Conservation (phyloP, 2,329 filamentous ascomycete genomes). For the Colletotrichum phormii region DNA sequence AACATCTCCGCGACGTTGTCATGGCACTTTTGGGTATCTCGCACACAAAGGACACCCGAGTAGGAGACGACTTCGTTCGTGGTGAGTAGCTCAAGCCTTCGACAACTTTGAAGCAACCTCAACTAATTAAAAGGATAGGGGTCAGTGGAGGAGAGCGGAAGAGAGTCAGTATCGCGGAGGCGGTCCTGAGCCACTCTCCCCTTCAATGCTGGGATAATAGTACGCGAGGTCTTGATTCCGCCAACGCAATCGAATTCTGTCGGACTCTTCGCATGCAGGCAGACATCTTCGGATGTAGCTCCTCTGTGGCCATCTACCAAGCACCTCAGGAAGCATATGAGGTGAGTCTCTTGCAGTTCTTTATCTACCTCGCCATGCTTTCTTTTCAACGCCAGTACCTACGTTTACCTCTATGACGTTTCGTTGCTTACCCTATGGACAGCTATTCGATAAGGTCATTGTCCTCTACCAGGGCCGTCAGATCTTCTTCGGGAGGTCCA, state of each 20-base stretch:
- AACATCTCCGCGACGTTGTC: slow-evolving; percentile 62
- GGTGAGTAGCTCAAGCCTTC: slow-evolving; percentile 35
- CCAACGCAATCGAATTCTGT: slow-evolving; percentile 37
- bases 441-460: slow-evolving; percentile 74
- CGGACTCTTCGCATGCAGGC: slow-evolving; percentile 42
- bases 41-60: slow-evolving; percentile 64
- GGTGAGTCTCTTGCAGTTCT: slow-evolving; percentile 35
- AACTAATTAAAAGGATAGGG: slow-evolving; percentile 36
- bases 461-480: slow-evolving; percentile 75
- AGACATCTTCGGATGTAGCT: slow-evolving; percentile 41
- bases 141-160: slow-evolving; percentile 65
- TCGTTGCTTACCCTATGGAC: neutral
- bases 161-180: slow-evolving; percentile 52
- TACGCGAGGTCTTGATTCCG: slow-evolving; percentile 57
- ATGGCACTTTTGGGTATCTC: slow-evolving; percentile 66
- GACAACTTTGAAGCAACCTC: too few relatives aligned
- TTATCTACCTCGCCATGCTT: neutral
- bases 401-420: neutral
- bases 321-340: slow-evolving; percentile 70
- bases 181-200: slow-evolving; percentile 43
- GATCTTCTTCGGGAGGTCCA: slow-evolving; percentile 73
- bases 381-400: neutral
- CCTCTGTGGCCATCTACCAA: slow-evolving; percentile 64
- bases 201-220: slow-evolving; percentile 56
- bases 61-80: slow-evolving; percentile 66